These are phyloP conservation scores for Cyclotella baltica DNA, from an alignment of 108 stramenopile species.

Conservation along the genomic window DNA sequence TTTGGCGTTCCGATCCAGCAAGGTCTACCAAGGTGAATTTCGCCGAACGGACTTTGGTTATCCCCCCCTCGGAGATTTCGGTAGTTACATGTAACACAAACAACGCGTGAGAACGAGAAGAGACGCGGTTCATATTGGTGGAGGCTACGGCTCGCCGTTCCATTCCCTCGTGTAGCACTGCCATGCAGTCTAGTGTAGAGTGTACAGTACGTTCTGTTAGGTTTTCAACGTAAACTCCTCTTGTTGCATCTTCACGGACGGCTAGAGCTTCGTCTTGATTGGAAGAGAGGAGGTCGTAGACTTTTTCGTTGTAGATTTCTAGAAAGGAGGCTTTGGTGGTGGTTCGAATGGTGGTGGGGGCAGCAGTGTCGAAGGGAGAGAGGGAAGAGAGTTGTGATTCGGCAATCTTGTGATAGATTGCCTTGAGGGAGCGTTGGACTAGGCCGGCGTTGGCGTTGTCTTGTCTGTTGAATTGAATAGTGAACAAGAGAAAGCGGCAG, in stretches of 20 bases:
- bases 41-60: constrained; percentile 40
- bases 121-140: constrained; percentile 77
- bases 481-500: no score
- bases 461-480: constrained; percentile 7
- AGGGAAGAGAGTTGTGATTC: background rate
- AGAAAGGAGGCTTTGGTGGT: constrained; percentile 57
- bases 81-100: constrained; percentile 60
- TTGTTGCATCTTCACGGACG: constrained; percentile 62
- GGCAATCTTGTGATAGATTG: constrained; percentile 46
- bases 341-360: constrained; percentile 30
- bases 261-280: constrained; percentile 54
- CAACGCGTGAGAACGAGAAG: constrained; percentile 66
- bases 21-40: constrained; percentile 58
- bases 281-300: constrained; percentile 57
- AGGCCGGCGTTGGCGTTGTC: constrained; percentile 43
- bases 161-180: constrained; percentile 28
- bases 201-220: constrained; percentile 49
- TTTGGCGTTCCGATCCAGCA: constrained; percentile 57
- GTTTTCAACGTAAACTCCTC: constrained; percentile 71
- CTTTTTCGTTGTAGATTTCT: constrained; percentile 66
- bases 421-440: constrained; percentile 56
- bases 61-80: constrained; percentile 36
- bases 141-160: constrained; percentile 51
- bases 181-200: constrained; percentile 42
- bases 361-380: background rate